Base-by-base conservation (phyloP, 495 filamentous ascomycete species). In the Rostrohypoxylon terebratum region DNA sequence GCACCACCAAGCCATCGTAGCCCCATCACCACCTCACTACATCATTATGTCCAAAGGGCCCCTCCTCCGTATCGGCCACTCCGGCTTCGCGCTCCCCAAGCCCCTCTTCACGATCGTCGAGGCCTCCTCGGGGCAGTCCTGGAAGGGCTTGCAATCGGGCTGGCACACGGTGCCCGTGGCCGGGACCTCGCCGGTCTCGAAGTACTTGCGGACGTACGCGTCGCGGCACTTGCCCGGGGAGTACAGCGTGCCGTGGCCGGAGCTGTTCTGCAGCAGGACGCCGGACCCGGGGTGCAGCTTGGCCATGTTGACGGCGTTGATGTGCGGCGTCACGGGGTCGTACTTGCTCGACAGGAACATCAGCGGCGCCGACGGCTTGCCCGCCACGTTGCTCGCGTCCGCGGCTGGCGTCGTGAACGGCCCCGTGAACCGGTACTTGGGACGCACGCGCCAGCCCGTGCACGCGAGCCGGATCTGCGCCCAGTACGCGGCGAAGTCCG, bases 401-500 rank as follows among this genome's bases (percentile, higher is more conserved):
- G 71, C 50, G 25, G 60, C 25, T 7, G 71, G 71, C 2, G 73
- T 65, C n/a, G 63, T 65, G 25, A 75, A 80, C 3, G 78, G 79
- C 3, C 79, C 78, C 9, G 6, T 11, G 71, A 79, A 79, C 4
- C 68, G 51, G 72, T 76, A 77, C 21, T 53, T 53, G 18, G 78
- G 76, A 2, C 48, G 71, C 11, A 75, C 61, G 6, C 62, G 73
- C 87, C 88, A 92, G 33, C 80, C 81, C 2, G 79, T 75, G 80
- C 89, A 92, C 0, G 62, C 61, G 69, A 92, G 59, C 11, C 80
- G 77, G 25, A 90, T 65, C 0, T 69, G 75, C 7, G 87, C 80
- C 90, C 89, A 92, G 13, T 81, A 80, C 23, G 87, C 85, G 1
- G 87, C 90, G 14, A 87, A 71, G 9, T 78, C 75, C 2, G 75